Evolutionary conservation across 805 yeast species (phyloP).

Genomic region (Candida pini): DNA sequence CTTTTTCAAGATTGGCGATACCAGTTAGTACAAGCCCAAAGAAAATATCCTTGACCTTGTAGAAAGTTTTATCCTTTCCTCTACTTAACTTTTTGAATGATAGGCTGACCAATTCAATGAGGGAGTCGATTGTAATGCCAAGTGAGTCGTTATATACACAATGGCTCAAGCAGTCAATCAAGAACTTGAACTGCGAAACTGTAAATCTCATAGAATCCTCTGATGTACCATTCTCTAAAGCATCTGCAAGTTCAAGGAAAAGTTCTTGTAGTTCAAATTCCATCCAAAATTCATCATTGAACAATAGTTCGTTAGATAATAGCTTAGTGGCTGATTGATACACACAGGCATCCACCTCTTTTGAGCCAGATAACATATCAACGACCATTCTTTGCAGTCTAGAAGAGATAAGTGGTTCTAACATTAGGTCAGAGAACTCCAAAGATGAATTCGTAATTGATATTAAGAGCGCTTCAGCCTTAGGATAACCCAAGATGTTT

Average conservation of each 20-base stretch:
- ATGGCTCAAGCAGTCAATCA: constrained; percentile 18
- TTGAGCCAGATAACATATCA: constrained; percentile 16
- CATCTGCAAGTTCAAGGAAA: constrained; percentile 12
- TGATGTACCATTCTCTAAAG: constrained; percentile 9
- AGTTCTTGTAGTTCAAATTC: constrained; percentile 17
- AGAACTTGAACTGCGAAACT: constrained; percentile 19
- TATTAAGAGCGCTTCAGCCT: constrained; percentile 12
- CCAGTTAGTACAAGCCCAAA: constrained; percentile 24
- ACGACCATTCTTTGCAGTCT: constrained; percentile 23
- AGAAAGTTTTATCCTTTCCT: constrained; percentile 29
- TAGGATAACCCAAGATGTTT: constrained; percentile 11
- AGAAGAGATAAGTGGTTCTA: constrained; percentile 17
- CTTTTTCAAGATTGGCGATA: constrained; percentile 11
- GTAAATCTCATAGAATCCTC: constrained; percentile 17
- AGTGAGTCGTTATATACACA: constrained; percentile 22
- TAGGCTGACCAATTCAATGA: constrained; percentile 17
- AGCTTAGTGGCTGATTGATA: constrained; percentile 22
- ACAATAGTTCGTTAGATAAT: constrained; percentile 12
- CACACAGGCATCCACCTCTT: constrained; percentile 2
- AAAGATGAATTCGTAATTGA: constrained; percentile 13
- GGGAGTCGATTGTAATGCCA: constrained; percentile 11
- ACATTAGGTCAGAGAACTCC: constrained; percentile 13
- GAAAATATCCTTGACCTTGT: constrained; percentile 38
- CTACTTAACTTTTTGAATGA: constrained; percentile 17
- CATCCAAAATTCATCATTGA: constrained; percentile 25